Conservation (phyloP, 2,329 filamentous ascomycete genomes). For the Dryadomyces quercivorus region DNA sequence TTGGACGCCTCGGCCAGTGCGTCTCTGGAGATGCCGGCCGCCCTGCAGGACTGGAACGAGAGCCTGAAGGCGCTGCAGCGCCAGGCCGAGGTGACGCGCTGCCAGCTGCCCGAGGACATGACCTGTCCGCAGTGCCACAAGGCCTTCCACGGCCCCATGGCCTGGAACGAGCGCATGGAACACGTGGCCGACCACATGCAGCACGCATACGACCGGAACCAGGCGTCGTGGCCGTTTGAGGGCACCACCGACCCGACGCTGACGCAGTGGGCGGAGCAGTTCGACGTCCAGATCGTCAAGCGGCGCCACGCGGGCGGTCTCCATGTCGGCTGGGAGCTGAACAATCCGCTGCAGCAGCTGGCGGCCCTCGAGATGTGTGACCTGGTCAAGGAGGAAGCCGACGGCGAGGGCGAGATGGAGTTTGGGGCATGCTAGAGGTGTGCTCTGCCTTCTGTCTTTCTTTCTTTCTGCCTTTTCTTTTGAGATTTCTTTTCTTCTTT, state of each 20-base stretch:
- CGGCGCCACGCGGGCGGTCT: neutral
- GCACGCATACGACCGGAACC: conserved; percentile 19
- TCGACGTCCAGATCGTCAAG: conserved; percentile 16
- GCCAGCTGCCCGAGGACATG: conserved; percentile 47
- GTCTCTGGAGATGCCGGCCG: neutral
- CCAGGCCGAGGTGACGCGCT: conserved; percentile 46
- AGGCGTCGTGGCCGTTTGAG: conserved; percentile 14
- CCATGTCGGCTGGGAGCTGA: neutral
- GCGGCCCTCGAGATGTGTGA: neutral
- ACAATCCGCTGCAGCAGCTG: neutral
- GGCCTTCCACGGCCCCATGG: conserved; percentile 46
- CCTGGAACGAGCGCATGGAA: conserved; percentile 80
- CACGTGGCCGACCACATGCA: conserved; percentile 76
- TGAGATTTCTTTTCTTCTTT: neutral
- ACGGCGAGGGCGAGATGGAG: neutral
- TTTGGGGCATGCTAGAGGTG: neutral
- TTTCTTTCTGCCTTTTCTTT: neutral
- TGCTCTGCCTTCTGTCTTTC: neutral
- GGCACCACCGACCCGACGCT: conserved; percentile 23
- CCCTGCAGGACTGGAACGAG: conserved; percentile 30
- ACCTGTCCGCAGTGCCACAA: conserved; percentile 50
- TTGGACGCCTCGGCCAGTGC: neutral
- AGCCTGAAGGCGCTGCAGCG: conserved; percentile 43
- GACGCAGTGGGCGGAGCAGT: conserved; percentile 24
- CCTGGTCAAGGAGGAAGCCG: neutral